Percentiles rank a stretch among this genome's conserved stretches.
phyloP scores from a whole-genome alignment of 2,329 filamentous ascomycete species.

The Cladobotryum protrusum region DNA sequence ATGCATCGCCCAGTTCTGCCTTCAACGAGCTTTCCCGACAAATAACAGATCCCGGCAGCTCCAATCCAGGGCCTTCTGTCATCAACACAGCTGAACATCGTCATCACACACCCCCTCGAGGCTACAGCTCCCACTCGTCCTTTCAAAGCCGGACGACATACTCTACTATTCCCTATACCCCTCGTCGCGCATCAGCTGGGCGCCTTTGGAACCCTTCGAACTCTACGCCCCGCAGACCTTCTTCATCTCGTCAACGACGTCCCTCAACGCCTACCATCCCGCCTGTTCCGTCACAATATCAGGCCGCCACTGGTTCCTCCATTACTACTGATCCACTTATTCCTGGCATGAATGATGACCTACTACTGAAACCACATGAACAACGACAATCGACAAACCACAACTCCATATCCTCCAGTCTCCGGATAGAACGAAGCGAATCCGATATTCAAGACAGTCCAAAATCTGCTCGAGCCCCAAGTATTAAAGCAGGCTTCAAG shows the following conservation, averaged over 20 bases:
- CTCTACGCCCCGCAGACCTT: constrained; percentile 43
- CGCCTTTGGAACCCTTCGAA: constrained; percentile 58
- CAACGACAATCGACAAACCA: constrained; percentile 42
- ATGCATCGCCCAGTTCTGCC: constrained; percentile 22
- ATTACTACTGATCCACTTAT: constrained; percentile 31
- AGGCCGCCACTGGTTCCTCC: constrained; percentile 32
- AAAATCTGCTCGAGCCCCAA: no score
- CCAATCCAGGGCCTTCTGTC: constrained; percentile 3
- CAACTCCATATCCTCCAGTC: constrained; percentile 39
- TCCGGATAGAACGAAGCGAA: constrained; percentile 43
- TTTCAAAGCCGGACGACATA: constrained; percentile 17
- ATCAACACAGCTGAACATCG: constrained; percentile 13
- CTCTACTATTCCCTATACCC: neutral
- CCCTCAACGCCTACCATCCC: constrained; percentile 50
- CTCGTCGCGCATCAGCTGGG: constrained; percentile 35
- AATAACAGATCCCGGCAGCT: constrained; percentile 21
- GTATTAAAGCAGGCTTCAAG: no score
- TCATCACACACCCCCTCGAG: constrained; percentile 4
- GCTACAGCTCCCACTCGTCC: neutral
- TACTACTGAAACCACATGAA: constrained; percentile 46
- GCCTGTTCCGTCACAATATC: constrained; percentile 43
- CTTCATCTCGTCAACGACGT: constrained; percentile 35
- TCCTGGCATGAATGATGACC: constrained; percentile 40
- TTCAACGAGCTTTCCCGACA: constrained; percentile 27
- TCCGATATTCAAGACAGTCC: constrained; percentile 32